Evolutionary conservation across 306 rosid species (phyloP).

Genomic region (Fagus crenata): DNA sequence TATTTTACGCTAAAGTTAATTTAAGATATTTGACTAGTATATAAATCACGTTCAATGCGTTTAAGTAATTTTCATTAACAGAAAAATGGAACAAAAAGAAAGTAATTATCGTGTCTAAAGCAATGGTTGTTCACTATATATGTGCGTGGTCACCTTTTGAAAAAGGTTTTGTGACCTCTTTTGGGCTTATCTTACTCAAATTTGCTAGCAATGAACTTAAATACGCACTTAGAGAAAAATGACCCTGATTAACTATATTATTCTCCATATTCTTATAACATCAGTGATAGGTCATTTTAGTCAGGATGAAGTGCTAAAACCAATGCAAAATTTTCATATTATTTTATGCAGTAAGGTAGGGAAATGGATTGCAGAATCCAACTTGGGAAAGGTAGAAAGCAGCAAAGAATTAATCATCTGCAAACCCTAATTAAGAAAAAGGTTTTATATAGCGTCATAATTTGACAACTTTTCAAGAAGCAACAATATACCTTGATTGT

Average conservation of each 20-base stretch:
- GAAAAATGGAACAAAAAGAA: constrained; percentile 22
- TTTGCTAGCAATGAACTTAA: background rate
- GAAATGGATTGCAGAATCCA: too few species aligned
- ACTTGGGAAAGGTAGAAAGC: too few species aligned
- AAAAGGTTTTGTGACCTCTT: constrained; percentile 16
- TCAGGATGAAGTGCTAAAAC: too few species aligned
- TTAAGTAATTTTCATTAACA: constrained; percentile 18
- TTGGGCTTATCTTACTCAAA: background rate
- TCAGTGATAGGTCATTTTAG: too few species aligned
- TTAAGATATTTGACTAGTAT: constrained; percentile 36
- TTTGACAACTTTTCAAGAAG: background rate
- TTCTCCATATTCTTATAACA: background rate
- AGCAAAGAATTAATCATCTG: background rate
- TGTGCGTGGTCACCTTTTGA: constrained; percentile 23
- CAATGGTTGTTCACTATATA: background rate
- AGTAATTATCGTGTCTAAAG: constrained; percentile 19
- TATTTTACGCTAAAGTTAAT: constrained; percentile 30
- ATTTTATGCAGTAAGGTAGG: too few species aligned
- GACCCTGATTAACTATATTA: background rate
- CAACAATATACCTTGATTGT: constrained; percentile 2
- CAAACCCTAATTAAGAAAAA: background rate
- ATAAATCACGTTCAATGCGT: constrained; percentile 38
- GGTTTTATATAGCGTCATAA: background rate
- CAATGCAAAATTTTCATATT: too few species aligned
- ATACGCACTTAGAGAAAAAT: background rate